Evolutionary conservation across 2,329 filamentous ascomycete species (phyloP), one percentile per base, ranked within the genome.

Genomic region (Fusarium sp.): DNA sequence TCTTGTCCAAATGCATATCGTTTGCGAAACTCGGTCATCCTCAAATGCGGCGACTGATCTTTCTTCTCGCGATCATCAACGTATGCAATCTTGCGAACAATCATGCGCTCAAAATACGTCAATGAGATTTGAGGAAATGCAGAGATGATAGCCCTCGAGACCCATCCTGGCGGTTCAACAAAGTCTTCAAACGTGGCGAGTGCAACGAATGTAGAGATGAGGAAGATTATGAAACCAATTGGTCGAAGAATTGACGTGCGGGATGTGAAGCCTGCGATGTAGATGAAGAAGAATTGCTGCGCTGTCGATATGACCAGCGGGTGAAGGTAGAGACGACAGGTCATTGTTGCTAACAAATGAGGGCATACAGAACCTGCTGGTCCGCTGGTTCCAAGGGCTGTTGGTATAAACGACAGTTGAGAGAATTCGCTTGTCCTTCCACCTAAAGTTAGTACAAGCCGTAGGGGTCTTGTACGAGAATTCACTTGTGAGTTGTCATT

Each of bases 241-340:
- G 66, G 66, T 1, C 67, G 67, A 6, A 70, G 45, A 1, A 63
- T n/a, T 11, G 67, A 69, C 8, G 48, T 54, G 10, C 39, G 51
- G 4, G 67, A 54, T 8, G 66, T 69, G 47, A 69, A 69, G 37
- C 67, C 67, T 4, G 67, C 67, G 25, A 70, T 58, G 17, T 65
- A 70, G n/a, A 70, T 70, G 46, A 70, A 70, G 53, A 70, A 61
- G 53, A 70, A 70, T 29, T 70, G 67, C 37, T 70, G 67, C 0
- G 39, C 56, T 9, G 66, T 67, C 14, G 66, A 70, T 37, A 70
- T 62, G 25, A 55, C 39, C 40, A 70, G 20, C 11, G 67, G 67
- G 42, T 70, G 63, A 35, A 70, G 49, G 25, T 62, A 65, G 31
- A 70, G 46, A 6, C 29, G 49, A 7, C 63, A 70, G 33, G 63